Evolutionary conservation across 2,329 filamentous ascomycete genomes (phyloP), one percentile per base, ranked within the genome.

Genomic region (Aureobasidium mangrovei): DNA sequence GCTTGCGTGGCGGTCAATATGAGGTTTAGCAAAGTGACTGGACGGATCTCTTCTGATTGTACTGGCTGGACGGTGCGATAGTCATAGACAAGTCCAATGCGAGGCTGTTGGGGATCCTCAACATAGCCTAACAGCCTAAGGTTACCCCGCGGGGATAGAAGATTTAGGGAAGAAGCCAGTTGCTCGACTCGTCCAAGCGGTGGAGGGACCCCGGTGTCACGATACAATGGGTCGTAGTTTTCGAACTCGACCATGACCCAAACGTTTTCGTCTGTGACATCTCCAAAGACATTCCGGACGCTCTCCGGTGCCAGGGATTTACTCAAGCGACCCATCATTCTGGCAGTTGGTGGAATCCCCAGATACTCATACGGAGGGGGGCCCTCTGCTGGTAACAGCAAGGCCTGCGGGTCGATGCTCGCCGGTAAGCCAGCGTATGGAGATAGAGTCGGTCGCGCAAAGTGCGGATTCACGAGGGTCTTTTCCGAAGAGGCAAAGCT

Each of bases 31-130:
- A 77, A 65, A 36, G 72, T 76, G 12, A 70, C 65, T 29, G 74
- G 72, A 47, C 66, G 65, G 27, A 72, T 59, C n/a, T 69, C 64
- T 24, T 65, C 66, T 27, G 53, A 56, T 26, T 55, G 56, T 3
- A 31, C 39, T 8, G 31, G 35, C 10, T 35, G 35, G n/a, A 51
- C 10, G 1, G 79, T 75, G 1, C 86, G 86, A 31, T 91, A 80
- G 47, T 86, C 83, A 62, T 88, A 91, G 8, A 91, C 78, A 8
- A 91, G 74, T 4, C 86, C 87, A 53, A 89, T 80, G 7, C 87
- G 78, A 0, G 74, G 72, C 54, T 86, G 83, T 52, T 80, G 78
- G 52, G 85, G 76, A 61, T 91, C 86, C 64, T 91, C 86, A 61
- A 88, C 89, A 63, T 88, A 91, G 63, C 59, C 86, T 75, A 64